Conservation (phyloP, 768 basidiomycete genomes). For the Lentinus tigrinus region DNA sequence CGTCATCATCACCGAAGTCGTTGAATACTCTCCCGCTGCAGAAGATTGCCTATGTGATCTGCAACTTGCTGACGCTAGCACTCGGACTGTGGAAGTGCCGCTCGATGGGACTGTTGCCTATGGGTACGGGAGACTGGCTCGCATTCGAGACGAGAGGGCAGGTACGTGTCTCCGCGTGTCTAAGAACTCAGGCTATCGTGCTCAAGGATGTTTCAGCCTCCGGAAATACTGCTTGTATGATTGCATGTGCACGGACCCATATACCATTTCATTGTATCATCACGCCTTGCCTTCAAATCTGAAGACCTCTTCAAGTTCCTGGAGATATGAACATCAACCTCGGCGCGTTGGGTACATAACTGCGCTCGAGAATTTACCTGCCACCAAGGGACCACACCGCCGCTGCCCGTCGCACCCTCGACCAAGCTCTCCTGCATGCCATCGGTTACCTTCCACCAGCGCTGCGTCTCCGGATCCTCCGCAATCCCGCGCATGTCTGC, state of each 20-base stretch:
- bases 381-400: conserved; percentile 71
- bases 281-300: conserved; percentile 51
- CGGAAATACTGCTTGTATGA: conserved; percentile 16
- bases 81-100: conserved; percentile 93
- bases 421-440: conserved; percentile 76
- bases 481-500: conserved; percentile 64
- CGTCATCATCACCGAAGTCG: conserved; percentile 40
- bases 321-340: background rate
- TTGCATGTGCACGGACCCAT: background rate
- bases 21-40: conserved; percentile 61
- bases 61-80: conserved; percentile 74
- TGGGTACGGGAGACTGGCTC: conserved; percentile 91
- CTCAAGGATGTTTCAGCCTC: conserved; percentile 2
- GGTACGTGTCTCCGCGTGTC: conserved; percentile 15
- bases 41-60: conserved; percentile 68
- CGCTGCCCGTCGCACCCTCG: conserved; percentile 69
- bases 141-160: conserved; percentile 82
- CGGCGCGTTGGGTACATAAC: background rate
- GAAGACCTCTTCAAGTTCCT: conserved; percentile 61
- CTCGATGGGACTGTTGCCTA: conserved; percentile 88
- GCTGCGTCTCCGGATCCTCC: conserved; percentile 64
- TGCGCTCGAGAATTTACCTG: conserved; percentile 33
- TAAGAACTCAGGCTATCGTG: background rate
- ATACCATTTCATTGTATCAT: background rate
- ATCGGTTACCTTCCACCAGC: conserved; percentile 80